These are phyloP conservation scores for Pestalotiopsis fici DNA, from an alignment of 2,329 filamentous ascomycete species.

Conservation along the genomic window DNA sequence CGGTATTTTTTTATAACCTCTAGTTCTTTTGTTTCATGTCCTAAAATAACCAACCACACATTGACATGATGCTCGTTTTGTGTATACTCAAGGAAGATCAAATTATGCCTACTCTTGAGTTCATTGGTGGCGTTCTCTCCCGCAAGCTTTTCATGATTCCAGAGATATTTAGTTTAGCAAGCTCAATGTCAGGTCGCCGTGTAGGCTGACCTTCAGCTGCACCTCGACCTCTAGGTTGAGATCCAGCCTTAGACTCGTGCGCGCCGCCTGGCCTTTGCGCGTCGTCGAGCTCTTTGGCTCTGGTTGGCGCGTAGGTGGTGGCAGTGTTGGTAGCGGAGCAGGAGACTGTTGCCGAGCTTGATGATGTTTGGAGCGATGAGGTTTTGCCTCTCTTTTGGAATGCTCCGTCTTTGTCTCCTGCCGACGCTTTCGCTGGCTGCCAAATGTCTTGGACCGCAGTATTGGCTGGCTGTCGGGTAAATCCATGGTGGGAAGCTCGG, in stretches of 20 bases:
- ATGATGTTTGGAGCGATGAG: background rate
- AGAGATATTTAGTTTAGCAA: background rate
- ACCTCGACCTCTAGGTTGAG: conserved; percentile 6
- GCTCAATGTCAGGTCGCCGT: background rate
- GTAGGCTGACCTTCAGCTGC: background rate
- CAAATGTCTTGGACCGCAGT: background rate
- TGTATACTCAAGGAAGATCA: too few species aligned
- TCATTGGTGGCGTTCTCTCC: background rate
- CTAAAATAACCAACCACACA: too few species aligned
- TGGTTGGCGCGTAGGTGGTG: background rate
- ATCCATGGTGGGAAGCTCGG: background rate
- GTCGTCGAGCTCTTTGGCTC: background rate
- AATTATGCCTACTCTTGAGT: too few species aligned
- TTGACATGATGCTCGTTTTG: too few species aligned
- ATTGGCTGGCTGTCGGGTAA: background rate
- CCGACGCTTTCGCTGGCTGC: background rate
- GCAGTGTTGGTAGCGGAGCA: background rate
- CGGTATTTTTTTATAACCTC: too few species aligned
- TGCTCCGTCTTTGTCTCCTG: background rate
- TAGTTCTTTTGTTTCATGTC: too few species aligned
- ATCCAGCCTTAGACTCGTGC: background rate
- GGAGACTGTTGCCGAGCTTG: background rate
- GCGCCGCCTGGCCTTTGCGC: background rate
- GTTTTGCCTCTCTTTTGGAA: background rate
- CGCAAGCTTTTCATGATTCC: too few species aligned